Conservation (phyloP, 495 filamentous ascomycete genomes). For the Penicillium bialowiezense region DNA sequence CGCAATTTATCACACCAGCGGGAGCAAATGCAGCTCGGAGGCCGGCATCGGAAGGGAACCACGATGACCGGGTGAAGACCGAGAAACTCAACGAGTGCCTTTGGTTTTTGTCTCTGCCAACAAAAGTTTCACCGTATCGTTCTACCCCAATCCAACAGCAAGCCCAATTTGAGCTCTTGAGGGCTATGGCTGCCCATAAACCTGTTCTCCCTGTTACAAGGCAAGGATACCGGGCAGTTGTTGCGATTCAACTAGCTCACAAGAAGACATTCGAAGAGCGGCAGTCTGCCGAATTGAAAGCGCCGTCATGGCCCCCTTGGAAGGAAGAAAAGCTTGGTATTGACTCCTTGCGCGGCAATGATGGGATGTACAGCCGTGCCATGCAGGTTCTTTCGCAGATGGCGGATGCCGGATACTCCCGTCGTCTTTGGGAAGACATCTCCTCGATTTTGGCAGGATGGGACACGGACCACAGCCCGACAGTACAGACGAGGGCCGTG, state of each 20-base stretch:
- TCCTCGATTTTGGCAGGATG: conserved; percentile 59
- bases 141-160: conserved; percentile 50
- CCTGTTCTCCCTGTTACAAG: conserved; percentile 56
- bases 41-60: conserved; percentile 1
- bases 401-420: conserved; percentile 61
- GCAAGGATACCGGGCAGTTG: conserved; percentile 61
- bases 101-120: conserved; percentile 51
- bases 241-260: conserved; percentile 59
- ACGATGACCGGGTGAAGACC: conserved; percentile 25
- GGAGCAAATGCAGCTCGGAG: conserved; percentile 1
- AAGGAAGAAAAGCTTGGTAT: conserved; percentile 59
- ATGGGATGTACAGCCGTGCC: conserved; percentile 58
- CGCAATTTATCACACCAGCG: conserved; percentile 28
- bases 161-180: conserved; percentile 62
- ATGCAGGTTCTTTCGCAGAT: conserved; percentile 55
- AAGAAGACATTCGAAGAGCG: conserved; percentile 58
- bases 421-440: conserved; percentile 53
- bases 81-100: conserved; percentile 54
- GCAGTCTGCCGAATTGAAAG: conserved; percentile 57
- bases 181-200: conserved; percentile 55
- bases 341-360: conserved; percentile 52
- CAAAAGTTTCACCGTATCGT: conserved; percentile 46
- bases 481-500: conserved; percentile 60
- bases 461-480: conserved; percentile 68
- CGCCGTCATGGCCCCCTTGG: conserved; percentile 69